Evolutionary conservation across 2,329 filamentous ascomycete species (phyloP), one percentile per base, ranked within the genome.

Genomic region (Rutstroemia sp.): DNA sequence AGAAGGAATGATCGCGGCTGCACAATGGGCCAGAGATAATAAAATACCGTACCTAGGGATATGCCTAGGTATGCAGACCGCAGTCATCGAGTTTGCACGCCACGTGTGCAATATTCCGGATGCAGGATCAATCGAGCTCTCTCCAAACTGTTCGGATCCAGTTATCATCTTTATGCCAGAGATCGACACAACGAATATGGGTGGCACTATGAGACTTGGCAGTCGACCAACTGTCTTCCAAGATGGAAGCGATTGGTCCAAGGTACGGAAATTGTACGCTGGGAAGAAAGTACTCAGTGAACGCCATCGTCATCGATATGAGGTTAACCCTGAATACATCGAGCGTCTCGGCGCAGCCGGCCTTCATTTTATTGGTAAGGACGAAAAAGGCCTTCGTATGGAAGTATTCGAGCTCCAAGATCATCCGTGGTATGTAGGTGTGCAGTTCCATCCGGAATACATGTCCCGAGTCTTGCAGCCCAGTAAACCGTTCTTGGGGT

Each of bases 111-210:
- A 81, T 34, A 77, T 91, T 60, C 65, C 74, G 3, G 72, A 76
- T 46, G 67, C 67, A 10, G 60, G 51, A 7, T 69, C 67, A 1
- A 57, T 59, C 2, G 68, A 70, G 51, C 51, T 69, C 5, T 57
- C 60, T 17, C 69, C 72, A 8, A 56, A 69, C 17, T 61, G 57
- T 25, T 14, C 54, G 1, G 63, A 69, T 37, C 58, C 61, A 34
- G 62, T 89, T 25, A 83, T 99, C 63, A 81, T 97, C 64, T 92
- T 88, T 74, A 99, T 97, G 94, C 92, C 92, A 2, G 92, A 96
- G 71, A 81, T 87, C 63, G 81, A 87, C 72, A 82, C 84, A 68
- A 78, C 77, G 16, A 84, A 86, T 60, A 78, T 92, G 72, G 90
- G 91, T 54, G 91, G 88, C 17, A 95, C 88, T 1, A 95, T 95